A percentile compares a stretch with the other conserved stretches of the same genome.
These are phyloP conservation scores for Penicillium dipodomyicola DNA, from an alignment of 495 filamentous ascomycete species.

Conservation along the genomic window DNA sequence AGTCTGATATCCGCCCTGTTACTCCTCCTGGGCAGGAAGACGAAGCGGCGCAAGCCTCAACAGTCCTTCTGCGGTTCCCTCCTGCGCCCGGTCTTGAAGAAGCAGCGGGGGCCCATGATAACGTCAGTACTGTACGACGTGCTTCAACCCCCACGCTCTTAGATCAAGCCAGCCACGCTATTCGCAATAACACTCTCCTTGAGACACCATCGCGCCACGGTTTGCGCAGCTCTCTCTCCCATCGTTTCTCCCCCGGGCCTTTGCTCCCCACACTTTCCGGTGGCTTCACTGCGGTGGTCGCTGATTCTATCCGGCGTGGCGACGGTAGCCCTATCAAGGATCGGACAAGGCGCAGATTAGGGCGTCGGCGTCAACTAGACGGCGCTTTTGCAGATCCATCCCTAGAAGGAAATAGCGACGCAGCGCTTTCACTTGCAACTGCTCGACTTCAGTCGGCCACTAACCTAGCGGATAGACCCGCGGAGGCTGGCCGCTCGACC, in stretches of 20 bases:
- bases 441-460: constrained; percentile 36
- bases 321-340: constrained; percentile 42
- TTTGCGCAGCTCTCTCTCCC: constrained; percentile 39
- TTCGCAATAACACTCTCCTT: constrained; percentile 26
- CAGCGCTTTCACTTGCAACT: constrained; percentile 25
- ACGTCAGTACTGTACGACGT: constrained; percentile 13
- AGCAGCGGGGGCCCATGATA: constrained; percentile 7
- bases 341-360: constrained; percentile 24
- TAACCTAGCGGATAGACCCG: constrained; percentile 20
- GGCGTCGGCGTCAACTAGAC: constrained; percentile 31
- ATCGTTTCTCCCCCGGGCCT: constrained; percentile 43
- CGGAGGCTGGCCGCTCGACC: constrained; percentile 29
- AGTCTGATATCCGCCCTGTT: constrained; percentile 29
- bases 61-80: constrained; percentile 41
- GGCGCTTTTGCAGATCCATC: constrained; percentile 27
- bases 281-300: constrained; percentile 58
- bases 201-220: constrained; percentile 36
- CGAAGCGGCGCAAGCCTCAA: constrained; percentile 27
- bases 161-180: constrained; percentile 15
- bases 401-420: constrained; percentile 19
- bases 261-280: constrained; percentile 48
- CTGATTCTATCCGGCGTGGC: constrained; percentile 58
- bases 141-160: constrained; percentile 19
- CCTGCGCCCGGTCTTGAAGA: constrained; percentile 37
- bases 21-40: constrained; percentile 29